Base-by-base conservation (phyloP, 257 asterid species). In the Salvia splendens region DNA sequence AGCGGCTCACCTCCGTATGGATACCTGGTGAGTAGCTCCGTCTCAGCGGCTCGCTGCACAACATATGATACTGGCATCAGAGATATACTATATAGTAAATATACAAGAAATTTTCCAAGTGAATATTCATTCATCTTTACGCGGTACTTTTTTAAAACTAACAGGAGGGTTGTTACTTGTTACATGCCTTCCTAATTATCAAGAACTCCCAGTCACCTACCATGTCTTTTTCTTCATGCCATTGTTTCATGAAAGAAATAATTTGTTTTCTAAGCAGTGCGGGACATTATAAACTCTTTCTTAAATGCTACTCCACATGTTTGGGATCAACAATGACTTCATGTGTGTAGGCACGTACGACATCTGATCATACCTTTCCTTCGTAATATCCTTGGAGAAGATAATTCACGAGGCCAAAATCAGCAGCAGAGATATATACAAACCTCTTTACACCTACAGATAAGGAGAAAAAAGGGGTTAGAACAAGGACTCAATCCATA, bases 21-120 rank as follows among this genome's bases (percentile, higher is more conserved):
- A 83, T 83, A 93, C 77, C 89, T 82, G 8, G 95, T 84, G 61
- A 86, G 82, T 47, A 93, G 68, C 84, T 93, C 99, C 24, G 94
- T 90, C 82, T 93, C 99, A 73, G 99, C 91, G 68, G 99, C 97
- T 75, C 96, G 82, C 97, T 93, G 89, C 78, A 80, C 52, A 41
- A 61, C 54, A 75, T 54, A 61, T 40, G 47, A 75, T 20, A 55
- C 61, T 67, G 24, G 61, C 50, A 55, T 57, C 58, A 56, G 52
- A 30, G 57, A 28, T 14, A 69, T n/a, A 28, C 48, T 28, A 63
- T 15, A 36, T 28, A 61, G 30, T 24, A 24, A 24, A 70, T 7
- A 51, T 11, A 33, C 17, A 20, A 48, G 30, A 40, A 69, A 47
- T 6, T 8, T 40, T 32, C 68, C 17, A 48, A 55, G 24, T 40